phyloP scores from a whole-genome alignment of 169 alveolate species.

The Eimeria maxima region DNA sequence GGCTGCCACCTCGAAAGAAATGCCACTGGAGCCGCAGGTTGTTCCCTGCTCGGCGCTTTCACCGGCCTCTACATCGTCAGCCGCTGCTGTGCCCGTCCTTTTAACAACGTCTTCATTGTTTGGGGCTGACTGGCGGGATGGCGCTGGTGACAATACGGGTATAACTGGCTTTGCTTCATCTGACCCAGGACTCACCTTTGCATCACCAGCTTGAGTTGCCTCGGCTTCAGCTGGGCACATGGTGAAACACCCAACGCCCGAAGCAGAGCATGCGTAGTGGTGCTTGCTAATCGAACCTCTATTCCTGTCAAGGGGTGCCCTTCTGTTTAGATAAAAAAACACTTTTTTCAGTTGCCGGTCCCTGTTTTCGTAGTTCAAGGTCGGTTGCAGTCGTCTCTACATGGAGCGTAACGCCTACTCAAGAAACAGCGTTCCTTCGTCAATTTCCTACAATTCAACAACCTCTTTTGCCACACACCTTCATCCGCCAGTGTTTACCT shows the following conservation, averaged over 20 bases:
- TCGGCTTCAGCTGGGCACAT: conserved; percentile 49
- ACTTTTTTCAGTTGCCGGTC: neutral
- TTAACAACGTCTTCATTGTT: neutral
- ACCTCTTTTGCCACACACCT: neutral
- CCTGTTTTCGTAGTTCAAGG: neutral
- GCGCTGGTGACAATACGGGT: neutral
- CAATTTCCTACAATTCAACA: neutral
- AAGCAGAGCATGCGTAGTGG: neutral
- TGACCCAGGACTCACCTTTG: conserved; percentile 25
- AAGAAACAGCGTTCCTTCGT: neutral
- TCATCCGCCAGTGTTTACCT: neutral
- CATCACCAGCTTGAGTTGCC: conserved; percentile 32
- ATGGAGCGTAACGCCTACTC: conserved; percentile 6
- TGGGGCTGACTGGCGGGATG: neutral
- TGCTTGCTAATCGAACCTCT: conserved; percentile 4
- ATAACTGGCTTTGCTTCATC: neutral
- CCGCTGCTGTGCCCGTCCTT: neutral
- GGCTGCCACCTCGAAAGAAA: neutral
- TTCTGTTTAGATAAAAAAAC: neutral
- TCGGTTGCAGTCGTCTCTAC: neutral
- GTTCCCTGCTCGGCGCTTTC: neutral
- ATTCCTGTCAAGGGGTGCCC: neutral
- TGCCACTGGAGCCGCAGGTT: conserved; percentile 2
- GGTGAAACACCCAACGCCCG: neutral
- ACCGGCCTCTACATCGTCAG: neutral